Percentiles rank a stretch among this genome's conserved stretches.
Evolutionary conservation across 306 rosid species (phyloP).

Genomic region (Vigna unguiculata): DNA sequence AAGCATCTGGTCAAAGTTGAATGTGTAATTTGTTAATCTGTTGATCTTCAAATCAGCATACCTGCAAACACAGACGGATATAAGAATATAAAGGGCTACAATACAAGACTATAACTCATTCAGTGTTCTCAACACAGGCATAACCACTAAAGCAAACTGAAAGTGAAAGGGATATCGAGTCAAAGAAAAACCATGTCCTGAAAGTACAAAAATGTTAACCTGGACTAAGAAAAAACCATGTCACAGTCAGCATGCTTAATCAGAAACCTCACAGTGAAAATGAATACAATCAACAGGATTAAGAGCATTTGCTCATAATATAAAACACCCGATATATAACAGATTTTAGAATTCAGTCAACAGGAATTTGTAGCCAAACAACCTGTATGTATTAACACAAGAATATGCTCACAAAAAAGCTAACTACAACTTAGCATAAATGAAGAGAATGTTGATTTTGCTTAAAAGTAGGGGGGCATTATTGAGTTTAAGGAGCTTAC

Average conservation of each 20-base stretch:
- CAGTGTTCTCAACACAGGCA: slow-evolving; percentile 19
- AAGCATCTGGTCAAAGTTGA: slow-evolving; percentile 95
- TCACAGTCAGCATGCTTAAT: background rate
- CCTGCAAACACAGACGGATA: slow-evolving; percentile 59
- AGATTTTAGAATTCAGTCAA: background rate
- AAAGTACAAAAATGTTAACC: slow-evolving; percentile 16
- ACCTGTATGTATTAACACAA: background rate
- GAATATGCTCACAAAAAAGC: slow-evolving; percentile 33
- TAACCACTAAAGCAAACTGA: background rate
- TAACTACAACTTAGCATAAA: slow-evolving; percentile 21
- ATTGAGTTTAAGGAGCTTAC: slow-evolving; percentile 61
- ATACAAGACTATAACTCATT: slow-evolving; percentile 35
- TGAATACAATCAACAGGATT: slow-evolving; percentile 18
- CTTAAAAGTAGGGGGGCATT: background rate
- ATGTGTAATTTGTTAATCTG: slow-evolving; percentile 85
- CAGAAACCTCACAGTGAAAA: slow-evolving; percentile 25
- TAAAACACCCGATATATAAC: slow-evolving; percentile 14
- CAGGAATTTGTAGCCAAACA: slow-evolving; percentile 14
- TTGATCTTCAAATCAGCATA: slow-evolving; percentile 97
- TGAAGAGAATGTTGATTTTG: slow-evolving; percentile 19
- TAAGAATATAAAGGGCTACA: slow-evolving; percentile 13
- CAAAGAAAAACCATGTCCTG: slow-evolving; percentile 29
- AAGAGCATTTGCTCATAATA: slow-evolving; percentile 9
- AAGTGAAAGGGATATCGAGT: background rate
- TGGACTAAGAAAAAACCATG: background rate